Conservation (phyloP, 306 rosid species). For the Quercus cerris region DNA sequence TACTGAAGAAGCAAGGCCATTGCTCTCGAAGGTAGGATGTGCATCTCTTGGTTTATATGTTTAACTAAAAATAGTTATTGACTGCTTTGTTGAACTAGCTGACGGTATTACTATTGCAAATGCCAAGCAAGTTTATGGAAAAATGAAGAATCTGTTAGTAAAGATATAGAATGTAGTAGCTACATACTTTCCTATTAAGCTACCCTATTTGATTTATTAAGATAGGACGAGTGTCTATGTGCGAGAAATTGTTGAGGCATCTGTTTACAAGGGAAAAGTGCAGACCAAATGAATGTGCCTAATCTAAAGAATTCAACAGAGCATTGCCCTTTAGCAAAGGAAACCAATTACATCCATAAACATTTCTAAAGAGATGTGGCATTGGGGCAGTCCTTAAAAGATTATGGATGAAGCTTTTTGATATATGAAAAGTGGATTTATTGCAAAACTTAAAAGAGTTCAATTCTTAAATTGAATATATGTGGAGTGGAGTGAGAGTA, state of each 20-base stretch:
- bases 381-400: too few species aligned
- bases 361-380: too few species aligned
- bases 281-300: neutral
- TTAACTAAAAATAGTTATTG: conserved; percentile 1
- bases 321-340: neutral
- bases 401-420: too few species aligned
- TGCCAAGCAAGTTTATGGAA: too few species aligned
- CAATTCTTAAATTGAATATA: too few species aligned
- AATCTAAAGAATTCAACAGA: neutral
- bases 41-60: conserved; percentile 30
- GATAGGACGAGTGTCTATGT: neutral
- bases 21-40: conserved; percentile 78
- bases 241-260: neutral
- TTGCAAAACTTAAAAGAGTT: too few species aligned
- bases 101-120: neutral
- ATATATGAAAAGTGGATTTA: too few species aligned
- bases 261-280: neutral
- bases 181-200: neutral
- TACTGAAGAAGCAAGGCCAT: conserved; percentile 81
- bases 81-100: neutral
- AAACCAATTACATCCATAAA: neutral
- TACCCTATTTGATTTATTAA: neutral
- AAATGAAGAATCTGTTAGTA: too few species aligned
- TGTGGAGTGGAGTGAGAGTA: neutral
- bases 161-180: too few species aligned